A percentile compares a stretch with the other conserved stretches of the same genome.
phyloP scores from a whole-genome alignment of 2,329 filamentous ascomycete species.

The Scedosporium aurantiacum region DNA sequence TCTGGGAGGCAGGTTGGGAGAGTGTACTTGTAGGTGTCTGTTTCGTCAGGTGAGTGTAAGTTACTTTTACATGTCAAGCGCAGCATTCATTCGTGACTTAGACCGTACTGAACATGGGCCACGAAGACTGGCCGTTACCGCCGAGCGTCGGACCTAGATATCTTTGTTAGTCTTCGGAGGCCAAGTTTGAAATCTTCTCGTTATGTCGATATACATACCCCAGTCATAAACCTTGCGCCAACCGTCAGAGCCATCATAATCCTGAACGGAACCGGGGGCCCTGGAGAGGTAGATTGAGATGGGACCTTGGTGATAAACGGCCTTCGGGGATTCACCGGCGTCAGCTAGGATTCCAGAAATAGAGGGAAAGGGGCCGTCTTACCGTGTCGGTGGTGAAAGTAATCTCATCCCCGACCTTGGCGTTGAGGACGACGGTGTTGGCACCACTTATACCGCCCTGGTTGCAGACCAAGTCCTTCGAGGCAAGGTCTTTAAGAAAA shows the following conservation, averaged over 20 bases:
- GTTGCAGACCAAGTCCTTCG: slow-evolving; percentile 27
- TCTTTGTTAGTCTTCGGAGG: neutral
- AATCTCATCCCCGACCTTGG: slow-evolving; percentile 23
- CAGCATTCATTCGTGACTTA: slow-evolving; percentile 15
- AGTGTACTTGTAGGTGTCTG: slow-evolving; percentile 20
- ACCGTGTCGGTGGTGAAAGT: slow-evolving; percentile 22
- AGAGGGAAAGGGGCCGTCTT: neutral
- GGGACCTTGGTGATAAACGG: slow-evolving; percentile 28
- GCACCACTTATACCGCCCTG: slow-evolving; percentile 20
- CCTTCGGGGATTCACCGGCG: slow-evolving; percentile 10
- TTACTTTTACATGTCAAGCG: neutral
- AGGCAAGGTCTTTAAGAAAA: slow-evolving; percentile 19
- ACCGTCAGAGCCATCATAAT: slow-evolving; percentile 25
- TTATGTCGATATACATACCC: slow-evolving; percentile 6
- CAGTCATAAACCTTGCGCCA: slow-evolving; percentile 30
- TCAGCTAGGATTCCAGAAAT: slow-evolving; percentile 13
- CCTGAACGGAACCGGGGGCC: slow-evolving; percentile 21
- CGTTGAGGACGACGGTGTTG: slow-evolving; percentile 19
- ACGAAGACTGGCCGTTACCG: slow-evolving; percentile 11
- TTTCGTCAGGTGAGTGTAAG: slow-evolving; percentile 8
- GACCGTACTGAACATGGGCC: slow-evolving; percentile 17
- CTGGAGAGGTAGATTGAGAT: slow-evolving; percentile 25
- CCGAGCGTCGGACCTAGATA: slow-evolving; percentile 20
- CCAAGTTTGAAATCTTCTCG: slow-evolving; percentile 2
- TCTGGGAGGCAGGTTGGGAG: slow-evolving; percentile 41